Evolutionary conservation across 257 asterid genomes (phyloP).

Genomic region (Avicennia marina): DNA sequence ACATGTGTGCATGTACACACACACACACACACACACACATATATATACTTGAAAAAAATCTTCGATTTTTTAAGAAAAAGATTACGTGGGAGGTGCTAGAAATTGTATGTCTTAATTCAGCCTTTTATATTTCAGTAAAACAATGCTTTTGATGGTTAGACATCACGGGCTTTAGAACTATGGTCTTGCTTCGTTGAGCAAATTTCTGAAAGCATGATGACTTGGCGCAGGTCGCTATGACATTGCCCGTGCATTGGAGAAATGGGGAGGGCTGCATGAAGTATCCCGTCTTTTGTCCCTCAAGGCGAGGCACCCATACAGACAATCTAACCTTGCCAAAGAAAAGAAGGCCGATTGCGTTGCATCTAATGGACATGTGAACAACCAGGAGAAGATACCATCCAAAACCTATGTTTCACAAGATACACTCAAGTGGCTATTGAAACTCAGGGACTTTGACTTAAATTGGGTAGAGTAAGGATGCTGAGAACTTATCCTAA

Average conservation of each 20-base stretch:
- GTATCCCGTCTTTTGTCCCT: slow-evolving; percentile 84
- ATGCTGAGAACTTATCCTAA: too few relatives aligned
- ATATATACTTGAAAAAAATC: too few relatives aligned
- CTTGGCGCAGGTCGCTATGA: slow-evolving; percentile 60
- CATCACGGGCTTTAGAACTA: too few relatives aligned
- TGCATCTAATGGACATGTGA: slow-evolving; percentile 20
- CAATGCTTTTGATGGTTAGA: too few relatives aligned
- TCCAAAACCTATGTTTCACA: slow-evolving; percentile 49
- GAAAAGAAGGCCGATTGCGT: slow-evolving; percentile 47
- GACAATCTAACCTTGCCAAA: slow-evolving; percentile 47
- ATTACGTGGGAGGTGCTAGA: too few relatives aligned
- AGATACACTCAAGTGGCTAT: slow-evolving; percentile 61
- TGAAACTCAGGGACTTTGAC: slow-evolving; percentile 68
- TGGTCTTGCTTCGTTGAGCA: background rate
- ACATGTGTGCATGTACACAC: too few relatives aligned
- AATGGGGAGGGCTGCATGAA: slow-evolving; percentile 98
- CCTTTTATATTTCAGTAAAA: too few relatives aligned
- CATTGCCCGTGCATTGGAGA: slow-evolving; percentile 91
- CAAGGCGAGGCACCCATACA: slow-evolving; percentile 73
- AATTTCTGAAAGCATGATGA: background rate
- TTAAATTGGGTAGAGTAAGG: slow-evolving; percentile 78
- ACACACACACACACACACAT: too few relatives aligned
- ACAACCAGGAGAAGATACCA: slow-evolving; percentile 32
- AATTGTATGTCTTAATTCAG: too few relatives aligned
- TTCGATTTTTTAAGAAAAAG: too few relatives aligned